phyloP scores from a whole-genome alignment of 164 flowering plant species.

The Kingdonia uniflora region DNA sequence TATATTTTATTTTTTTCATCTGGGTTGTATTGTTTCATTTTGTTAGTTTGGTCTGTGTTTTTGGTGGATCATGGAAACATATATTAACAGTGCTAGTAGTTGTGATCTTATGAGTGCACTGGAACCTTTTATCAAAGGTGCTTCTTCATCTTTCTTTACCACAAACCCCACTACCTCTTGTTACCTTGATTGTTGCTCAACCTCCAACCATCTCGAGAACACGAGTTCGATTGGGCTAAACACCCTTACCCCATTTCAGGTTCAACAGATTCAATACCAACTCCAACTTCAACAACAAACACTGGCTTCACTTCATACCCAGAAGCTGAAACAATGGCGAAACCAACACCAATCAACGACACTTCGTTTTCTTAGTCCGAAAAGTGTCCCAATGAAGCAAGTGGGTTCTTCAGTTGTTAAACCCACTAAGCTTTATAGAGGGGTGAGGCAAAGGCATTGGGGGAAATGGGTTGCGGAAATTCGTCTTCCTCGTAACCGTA shows the following conservation, averaged over 20 bases:
- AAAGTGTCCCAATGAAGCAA: conserved; percentile 53
- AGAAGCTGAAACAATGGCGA: conserved; percentile 2
- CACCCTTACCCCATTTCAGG: conserved; percentile 40
- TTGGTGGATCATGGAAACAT: conserved; percentile 38
- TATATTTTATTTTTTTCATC: neutral
- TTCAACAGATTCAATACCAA: conserved; percentile 56
- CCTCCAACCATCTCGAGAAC: conserved; percentile 21
- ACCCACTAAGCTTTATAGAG: conserved; percentile 80
- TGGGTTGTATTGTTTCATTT: neutral
- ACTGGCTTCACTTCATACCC: conserved; percentile 8
- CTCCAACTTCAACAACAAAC: conserved; percentile 18
- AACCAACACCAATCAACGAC: conserved; percentile 11
- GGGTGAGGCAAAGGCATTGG: conserved; percentile 92
- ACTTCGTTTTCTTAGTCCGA: conserved; percentile 38
- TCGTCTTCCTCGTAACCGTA: conserved; percentile 73
- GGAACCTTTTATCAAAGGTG: conserved; percentile 82
- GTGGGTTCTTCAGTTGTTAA: conserved; percentile 37
- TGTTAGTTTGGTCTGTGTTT: neutral
- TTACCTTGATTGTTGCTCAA: conserved; percentile 8
- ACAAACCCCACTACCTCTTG: conserved; percentile 11
- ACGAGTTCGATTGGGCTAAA: conserved; percentile 38
- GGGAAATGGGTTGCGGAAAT: conserved; percentile 98
- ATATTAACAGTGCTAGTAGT: conserved; percentile 34
- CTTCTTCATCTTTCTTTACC: conserved; percentile 22
- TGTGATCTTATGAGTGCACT: conserved; percentile 92